phyloP scores from a whole-genome alignment of 805 yeast species.

The Candida saitoana region DNA sequence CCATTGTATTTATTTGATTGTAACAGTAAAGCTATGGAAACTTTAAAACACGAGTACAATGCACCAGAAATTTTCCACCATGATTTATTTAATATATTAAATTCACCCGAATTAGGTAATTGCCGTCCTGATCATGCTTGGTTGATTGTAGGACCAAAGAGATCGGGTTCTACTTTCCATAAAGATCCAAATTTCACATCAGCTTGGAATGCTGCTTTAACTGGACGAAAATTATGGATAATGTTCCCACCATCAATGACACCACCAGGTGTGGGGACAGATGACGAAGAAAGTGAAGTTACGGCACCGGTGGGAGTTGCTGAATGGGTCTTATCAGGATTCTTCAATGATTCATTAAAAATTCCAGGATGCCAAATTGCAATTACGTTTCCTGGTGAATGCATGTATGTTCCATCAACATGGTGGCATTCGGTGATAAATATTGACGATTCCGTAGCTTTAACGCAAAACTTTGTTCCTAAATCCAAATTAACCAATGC shows the following conservation, averaged over 20 bases:
- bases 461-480: constrained; percentile 89
- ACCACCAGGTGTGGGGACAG: constrained; percentile 86
- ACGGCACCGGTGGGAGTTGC: constrained; percentile 90
- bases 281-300: constrained; percentile 76
- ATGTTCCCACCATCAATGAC: constrained; percentile 74
- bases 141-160: constrained; percentile 78
- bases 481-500: constrained; percentile 55
- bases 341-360: constrained; percentile 62
- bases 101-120: constrained; percentile 17
- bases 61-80: constrained; percentile 52
- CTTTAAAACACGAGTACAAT: constrained; percentile 48
- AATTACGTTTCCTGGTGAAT: constrained; percentile 75
- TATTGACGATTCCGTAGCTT: constrained; percentile 73
- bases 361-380: constrained; percentile 62
- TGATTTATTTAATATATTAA: constrained; percentile 61
- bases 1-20: constrained; percentile 88
- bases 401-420: constrained; percentile 87
- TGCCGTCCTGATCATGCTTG: constrained; percentile 90
- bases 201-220: constrained; percentile 82
- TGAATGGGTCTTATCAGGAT: constrained; percentile 85
- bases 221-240: constrained; percentile 80
- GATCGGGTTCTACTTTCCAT: constrained; percentile 88
- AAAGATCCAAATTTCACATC: constrained; percentile 89
- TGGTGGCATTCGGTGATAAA: constrained; percentile 98
- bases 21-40: constrained; percentile 60